Evolutionary conservation across 192 early-diverging fungal species (phyloP).

Genomic region (Backusella circina): DNA sequence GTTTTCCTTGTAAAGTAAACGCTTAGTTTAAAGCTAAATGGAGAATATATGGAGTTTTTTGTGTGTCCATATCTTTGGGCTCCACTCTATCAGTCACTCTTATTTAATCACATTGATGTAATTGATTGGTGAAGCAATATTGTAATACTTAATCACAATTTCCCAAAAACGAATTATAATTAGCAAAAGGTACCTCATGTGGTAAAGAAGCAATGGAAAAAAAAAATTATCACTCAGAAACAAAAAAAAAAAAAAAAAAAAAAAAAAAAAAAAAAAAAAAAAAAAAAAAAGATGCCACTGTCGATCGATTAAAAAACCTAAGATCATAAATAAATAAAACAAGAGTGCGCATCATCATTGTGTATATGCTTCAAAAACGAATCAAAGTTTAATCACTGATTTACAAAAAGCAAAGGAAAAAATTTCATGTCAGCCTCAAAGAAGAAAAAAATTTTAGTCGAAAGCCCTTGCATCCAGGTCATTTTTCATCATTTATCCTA

Average conservation of each 20-base stretch:
- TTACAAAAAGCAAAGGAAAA: too few relatives aligned
- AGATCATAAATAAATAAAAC: too few relatives aligned
- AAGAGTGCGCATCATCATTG: too few relatives aligned
- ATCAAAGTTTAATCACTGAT: too few relatives aligned
- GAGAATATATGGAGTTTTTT: background rate
- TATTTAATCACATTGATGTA: background rate
- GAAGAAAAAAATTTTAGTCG: too few relatives aligned
- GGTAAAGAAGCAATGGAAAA: background rate
- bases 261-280: background rate
- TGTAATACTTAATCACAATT: conserved; percentile 3
- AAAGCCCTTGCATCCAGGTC: background rate
- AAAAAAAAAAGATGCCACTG: too few relatives aligned
- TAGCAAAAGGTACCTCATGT: background rate
- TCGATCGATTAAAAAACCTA: too few relatives aligned
- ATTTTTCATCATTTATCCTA: background rate
- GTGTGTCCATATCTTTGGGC: background rate
- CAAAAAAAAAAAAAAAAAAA: too few relatives aligned
- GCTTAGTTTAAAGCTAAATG: background rate
- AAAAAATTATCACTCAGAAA: background rate
- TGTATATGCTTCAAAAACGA: too few relatives aligned
- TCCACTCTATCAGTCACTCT: background rate
- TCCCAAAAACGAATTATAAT: background rate
- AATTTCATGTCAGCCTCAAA: too few relatives aligned
- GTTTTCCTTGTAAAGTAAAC: background rate
- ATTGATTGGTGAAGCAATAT: background rate